Base-by-base conservation (phyloP, 1,139 yeast species). In the Suhomyces chickasaworum region DNA sequence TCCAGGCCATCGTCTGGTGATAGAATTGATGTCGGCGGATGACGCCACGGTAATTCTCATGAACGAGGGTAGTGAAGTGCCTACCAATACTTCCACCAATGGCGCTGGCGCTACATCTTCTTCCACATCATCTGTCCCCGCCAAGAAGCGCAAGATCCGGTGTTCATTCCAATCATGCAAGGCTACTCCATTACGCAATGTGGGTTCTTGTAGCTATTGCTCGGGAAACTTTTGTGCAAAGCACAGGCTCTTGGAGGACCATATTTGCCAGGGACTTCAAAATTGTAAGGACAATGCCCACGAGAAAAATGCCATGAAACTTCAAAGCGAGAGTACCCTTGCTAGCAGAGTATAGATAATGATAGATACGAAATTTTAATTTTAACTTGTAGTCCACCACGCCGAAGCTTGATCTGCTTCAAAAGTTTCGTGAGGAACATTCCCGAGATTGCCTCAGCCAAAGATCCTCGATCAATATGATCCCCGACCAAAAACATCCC, bases 171-270 rank as follows among this genome's bases (percentile, higher is more conserved):
- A 69, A 40, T 64, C 71, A 37, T 89, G 97, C 66, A 71, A 77
- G 27, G 77, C 86, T 13, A 73, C 81, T 3, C 89, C 93, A 1
- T 77, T 89, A 49, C 80, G 95, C 53, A 86, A 89, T 71, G 95
- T 88, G 33, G 97, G 97, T 34, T 90, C 86, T 64, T 90, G 97
- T 65, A 79, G 83, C 48, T 88, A 84, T 61, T 90, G 97, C 64
- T 82, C 83, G 44, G 96, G 96, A 38, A 86, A 85, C 61, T 89
- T 83, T 65, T 89, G 97, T 66, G 87, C 95, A 34, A 86, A 86
- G 60, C 97, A 89, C 68, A 76, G 97, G 50, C 75, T 90, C 49
- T 75, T 89, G 66, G 97, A 89, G 66, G 89, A 86, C 65, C 97
- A 89, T 67, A 66, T 79, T 51, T 89, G 97, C 63, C 73, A 78